Evolutionary conservation across 2,329 filamentous ascomycete species (phyloP), one percentile per base, ranked within the genome.

Genomic region (Exserohilum turcica): DNA sequence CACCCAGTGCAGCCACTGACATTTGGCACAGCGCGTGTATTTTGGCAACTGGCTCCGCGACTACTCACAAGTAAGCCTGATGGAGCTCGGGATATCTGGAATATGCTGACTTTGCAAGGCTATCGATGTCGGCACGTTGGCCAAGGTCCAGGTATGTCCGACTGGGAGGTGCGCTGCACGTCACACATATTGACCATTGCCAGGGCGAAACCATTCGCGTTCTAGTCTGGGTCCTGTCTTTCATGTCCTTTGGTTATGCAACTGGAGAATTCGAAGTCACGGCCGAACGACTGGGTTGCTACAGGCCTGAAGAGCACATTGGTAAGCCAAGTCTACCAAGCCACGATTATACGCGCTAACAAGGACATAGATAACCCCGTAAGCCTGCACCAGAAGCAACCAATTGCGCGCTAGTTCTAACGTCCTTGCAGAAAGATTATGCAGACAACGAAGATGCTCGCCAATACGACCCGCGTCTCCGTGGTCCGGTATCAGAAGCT

Each of bases 391-490:
- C 8, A 19, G 6, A 5, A 18, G 4, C 12, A 57, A 47, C 39
- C 10, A 47, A 5, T 5, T 33, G 33, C 49, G 28, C 12, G 3
- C 18, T 29, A 15, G 27, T 24, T 48, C 49, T 35, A 38, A 46
- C 12, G 40, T 16, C 1, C 12, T 2, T 37, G 56, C 46, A 56
- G 53, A 73, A 74, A 61, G 75, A 76, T 55, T 77, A 77, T 60
- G 74, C 74, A 48, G 74, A 97, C 65, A 90, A 91, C 63, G 68
- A 84, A 60, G 94, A 99, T 77, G 94, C 94, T 5, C 85, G 91
- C 56, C 84, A 89, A 65, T 92, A 85, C 67, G 94, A 97, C 71
- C 77, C 82, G 32, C 87, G 94, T 21, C 84, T 97, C 6, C 88
- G 94, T 44, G 89, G 87, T 1, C 92, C 92, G 0, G 86, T 97